A percentile compares a stretch with the other conserved stretches of the same genome.
These are phyloP conservation scores for Barnettozyma vustinii DNA, from an alignment of 805 yeast species.

Conservation along the genomic window DNA sequence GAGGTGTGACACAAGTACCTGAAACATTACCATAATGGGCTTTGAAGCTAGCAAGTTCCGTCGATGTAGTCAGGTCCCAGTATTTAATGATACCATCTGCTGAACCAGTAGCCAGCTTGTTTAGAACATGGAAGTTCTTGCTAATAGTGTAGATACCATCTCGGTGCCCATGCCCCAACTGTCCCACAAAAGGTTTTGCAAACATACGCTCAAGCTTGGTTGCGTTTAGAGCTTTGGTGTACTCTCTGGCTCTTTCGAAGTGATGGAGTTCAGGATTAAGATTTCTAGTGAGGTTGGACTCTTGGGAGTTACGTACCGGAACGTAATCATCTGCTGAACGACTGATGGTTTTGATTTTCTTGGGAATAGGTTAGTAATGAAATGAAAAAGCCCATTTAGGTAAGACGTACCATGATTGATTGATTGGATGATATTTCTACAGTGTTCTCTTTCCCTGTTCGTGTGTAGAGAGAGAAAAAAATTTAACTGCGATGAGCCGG, in stretches of 20 bases:
- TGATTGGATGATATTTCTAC: background rate
- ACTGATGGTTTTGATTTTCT: conserved; percentile 26
- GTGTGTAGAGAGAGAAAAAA: background rate
- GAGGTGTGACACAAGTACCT: conserved; percentile 64
- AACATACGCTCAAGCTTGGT: conserved; percentile 94
- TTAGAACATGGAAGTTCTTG: conserved; percentile 63
- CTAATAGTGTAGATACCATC: conserved; percentile 92
- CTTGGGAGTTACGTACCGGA: conserved; percentile 88
- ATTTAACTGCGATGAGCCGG: conserved; percentile 10
- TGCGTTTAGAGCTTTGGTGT: conserved; percentile 89
- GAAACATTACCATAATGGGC: conserved; percentile 90
- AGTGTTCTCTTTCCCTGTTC: background rate
- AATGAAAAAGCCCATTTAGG: too few species aligned
- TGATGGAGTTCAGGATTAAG: conserved; percentile 94
- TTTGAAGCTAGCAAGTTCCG: conserved; percentile 68
- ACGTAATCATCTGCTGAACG: conserved; percentile 88
- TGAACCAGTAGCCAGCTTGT: conserved; percentile 81
- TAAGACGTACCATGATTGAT: background rate
- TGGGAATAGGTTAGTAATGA: background rate
- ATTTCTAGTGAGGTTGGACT: conserved; percentile 81
- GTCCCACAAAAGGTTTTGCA: conserved; percentile 96
- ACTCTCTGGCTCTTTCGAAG: conserved; percentile 94
- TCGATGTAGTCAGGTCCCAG: conserved; percentile 83
- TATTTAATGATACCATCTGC: conserved; percentile 94
- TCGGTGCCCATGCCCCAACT: conserved; percentile 88